phyloP scores from a whole-genome alignment of 345 rosid genomes.

The Ceriops zippeliana region DNA sequence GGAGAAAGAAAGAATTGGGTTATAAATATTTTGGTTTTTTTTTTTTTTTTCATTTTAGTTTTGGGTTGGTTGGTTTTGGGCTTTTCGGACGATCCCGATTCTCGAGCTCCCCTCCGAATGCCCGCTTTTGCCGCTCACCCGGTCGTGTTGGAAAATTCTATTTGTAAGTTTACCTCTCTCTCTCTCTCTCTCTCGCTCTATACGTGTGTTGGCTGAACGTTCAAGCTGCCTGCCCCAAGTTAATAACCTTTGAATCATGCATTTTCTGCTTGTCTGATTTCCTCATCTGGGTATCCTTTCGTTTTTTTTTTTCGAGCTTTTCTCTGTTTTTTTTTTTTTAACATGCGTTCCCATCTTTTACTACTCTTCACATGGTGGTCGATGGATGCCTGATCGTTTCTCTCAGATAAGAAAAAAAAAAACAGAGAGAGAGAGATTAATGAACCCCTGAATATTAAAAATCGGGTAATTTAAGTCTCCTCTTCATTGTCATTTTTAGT shows the following conservation, averaged over 20 bases:
- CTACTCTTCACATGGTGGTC: not conserved
- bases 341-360: not conserved
- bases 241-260: slow-evolving; percentile 17
- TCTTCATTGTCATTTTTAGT: not conserved
- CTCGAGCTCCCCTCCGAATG: slow-evolving; percentile 35
- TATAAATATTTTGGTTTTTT: too few species aligned
- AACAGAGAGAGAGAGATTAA: not conserved
- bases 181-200: slow-evolving; percentile 20
- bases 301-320: not conserved
- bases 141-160: slow-evolving; percentile 34
- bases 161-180: slow-evolving; percentile 22
- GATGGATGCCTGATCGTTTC: not conserved
- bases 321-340: not conserved
- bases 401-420: not conserved
- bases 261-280: slow-evolving; percentile 27
- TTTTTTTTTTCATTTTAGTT: not conserved
- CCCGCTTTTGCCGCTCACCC: slow-evolving; percentile 53
- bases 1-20: too few species aligned
- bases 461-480: not conserved
- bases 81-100: slow-evolving; percentile 37
- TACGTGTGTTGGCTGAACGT: slow-evolving; percentile 17
- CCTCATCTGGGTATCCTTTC: slow-evolving; percentile 31
- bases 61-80: slow-evolving; percentile 23
- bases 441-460: not conserved
- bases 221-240: slow-evolving; percentile 8